Base-by-base conservation (phyloP, 371 early-diverging fungal genomes). In the Actinomortierella wolfii region DNA sequence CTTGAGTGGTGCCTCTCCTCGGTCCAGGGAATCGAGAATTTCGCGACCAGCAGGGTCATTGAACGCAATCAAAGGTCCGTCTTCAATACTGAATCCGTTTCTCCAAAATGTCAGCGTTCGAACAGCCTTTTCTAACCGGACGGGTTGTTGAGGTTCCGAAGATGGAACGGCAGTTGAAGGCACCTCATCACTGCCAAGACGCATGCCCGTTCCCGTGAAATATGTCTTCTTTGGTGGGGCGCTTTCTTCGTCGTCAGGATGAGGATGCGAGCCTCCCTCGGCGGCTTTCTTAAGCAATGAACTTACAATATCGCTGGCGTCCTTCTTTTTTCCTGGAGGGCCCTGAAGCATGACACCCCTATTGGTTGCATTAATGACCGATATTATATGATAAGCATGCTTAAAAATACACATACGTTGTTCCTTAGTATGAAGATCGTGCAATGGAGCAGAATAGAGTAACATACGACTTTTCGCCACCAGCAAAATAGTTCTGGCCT, bases 81-180 rank as follows among this genome's bases (percentile, higher is more conserved):
- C 97, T 41, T 94, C 97, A 54, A 98, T 85, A 57, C 91, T 94
- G 68, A 97, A 97, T 29, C 98, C 98, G 68, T 97, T 89, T 51
- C 90, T 83, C 96, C 97, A 98, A 63, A 98, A 96, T 4, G 94
- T 97, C 59, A 98, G 82, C 45, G 87, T 78, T 29, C 90, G 85
- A n/a, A 84, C 79, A 21, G 83, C 85, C 85, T 84, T 76, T 46
- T 74, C 73, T 46, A 68, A 46, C 15, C 61, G 64, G 51, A 56
- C 63, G 39, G 58, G 59, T 2, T 39, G 18, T 9, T 51, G 61
- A 13, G 56, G 55, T 17, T 54, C 23, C 3, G 45, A 24, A 2
- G 20, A 41, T 2, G 57, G 41, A 5, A 74, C 59, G 26, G 76
- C 56, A 20, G 66, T 57, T 15, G 88, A 86, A 26, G 86, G 86